Conservation (phyloP, 352 stramenopile genomes). For the Globisporangium abappressorium region DNA sequence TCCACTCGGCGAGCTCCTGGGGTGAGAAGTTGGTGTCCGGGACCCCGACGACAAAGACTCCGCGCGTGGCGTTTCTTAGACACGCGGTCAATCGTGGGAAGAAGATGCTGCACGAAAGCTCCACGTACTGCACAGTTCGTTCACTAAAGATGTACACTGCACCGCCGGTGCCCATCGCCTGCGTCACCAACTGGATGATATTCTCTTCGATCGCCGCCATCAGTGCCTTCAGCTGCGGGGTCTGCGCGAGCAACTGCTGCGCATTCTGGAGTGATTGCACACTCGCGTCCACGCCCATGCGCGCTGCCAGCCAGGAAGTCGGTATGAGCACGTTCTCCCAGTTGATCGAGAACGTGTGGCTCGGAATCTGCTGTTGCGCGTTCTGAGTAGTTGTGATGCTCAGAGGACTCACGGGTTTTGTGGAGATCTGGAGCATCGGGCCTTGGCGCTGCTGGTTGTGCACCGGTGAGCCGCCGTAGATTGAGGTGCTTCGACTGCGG, state of each 20-base stretch:
- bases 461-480: background rate
- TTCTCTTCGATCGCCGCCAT: constrained; percentile 32
- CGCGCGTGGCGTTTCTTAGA: constrained; percentile 24
- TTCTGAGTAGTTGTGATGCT: background rate
- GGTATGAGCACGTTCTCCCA: constrained; percentile 58
- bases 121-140: constrained; percentile 33
- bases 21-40: constrained; percentile 29
- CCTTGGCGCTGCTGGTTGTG: background rate
- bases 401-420: background rate
- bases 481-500: constrained; percentile 1
- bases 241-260: constrained; percentile 15
- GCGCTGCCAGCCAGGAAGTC: constrained; percentile 30
- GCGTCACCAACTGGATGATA: constrained; percentile 31
- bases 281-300: constrained; percentile 30
- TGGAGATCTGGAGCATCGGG: constrained; percentile 9
- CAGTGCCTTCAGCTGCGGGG: constrained; percentile 11
- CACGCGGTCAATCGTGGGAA: constrained; percentile 40
- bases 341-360: constrained; percentile 37
- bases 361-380: background rate
- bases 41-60: constrained; percentile 44
- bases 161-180: constrained; percentile 27
- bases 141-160: constrained; percentile 49
- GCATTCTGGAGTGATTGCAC: constrained; percentile 26
- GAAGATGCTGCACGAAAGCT: constrained; percentile 41
- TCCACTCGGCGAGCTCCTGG: constrained; percentile 44